Conservation (phyloP, 148 eudicot genomes). For the Rhododendron ovatum region DNA sequence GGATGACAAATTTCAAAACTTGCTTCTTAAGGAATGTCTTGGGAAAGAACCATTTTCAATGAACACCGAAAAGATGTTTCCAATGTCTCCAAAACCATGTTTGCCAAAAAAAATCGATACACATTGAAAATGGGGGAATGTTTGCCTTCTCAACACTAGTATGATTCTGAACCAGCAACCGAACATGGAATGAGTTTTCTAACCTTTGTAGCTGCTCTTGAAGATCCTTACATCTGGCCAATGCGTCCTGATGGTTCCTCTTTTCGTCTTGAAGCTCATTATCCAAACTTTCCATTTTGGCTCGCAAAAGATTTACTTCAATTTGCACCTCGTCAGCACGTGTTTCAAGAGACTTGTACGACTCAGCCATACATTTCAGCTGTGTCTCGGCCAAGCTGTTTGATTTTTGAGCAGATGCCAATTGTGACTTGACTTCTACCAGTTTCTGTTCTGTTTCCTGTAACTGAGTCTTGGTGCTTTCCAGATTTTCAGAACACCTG, state of each 20-base stretch:
- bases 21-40: not conserved
- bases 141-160: not conserved
- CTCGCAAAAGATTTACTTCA: slow-evolving; percentile 52
- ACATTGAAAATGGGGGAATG: not conserved
- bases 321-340: slow-evolving; percentile 65
- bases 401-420: slow-evolving; percentile 57
- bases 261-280: slow-evolving; percentile 72
- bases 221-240: slow-evolving; percentile 60
- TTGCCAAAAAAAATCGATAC: not conserved
- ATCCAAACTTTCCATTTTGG: slow-evolving; percentile 51
- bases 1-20: not conserved
- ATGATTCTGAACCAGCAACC: not conserved
- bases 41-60: not conserved
- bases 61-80: not conserved
- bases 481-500: slow-evolving; percentile 57
- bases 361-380: slow-evolving; percentile 95
- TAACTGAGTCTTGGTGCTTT: slow-evolving; percentile 48
- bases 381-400: slow-evolving; percentile 94
- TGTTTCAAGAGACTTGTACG: slow-evolving; percentile 78
- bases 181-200: slow-evolving; percentile 5
- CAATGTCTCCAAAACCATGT: not conserved
- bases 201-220: slow-evolving; percentile 83
- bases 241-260: slow-evolving; percentile 52
- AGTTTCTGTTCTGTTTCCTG: slow-evolving; percentile 59
- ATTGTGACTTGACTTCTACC: slow-evolving; percentile 60